Evolutionary conservation across 805 yeast genomes (phyloP), one percentile per base, ranked within the genome.

Genomic region (Debaryomyces castellii): DNA sequence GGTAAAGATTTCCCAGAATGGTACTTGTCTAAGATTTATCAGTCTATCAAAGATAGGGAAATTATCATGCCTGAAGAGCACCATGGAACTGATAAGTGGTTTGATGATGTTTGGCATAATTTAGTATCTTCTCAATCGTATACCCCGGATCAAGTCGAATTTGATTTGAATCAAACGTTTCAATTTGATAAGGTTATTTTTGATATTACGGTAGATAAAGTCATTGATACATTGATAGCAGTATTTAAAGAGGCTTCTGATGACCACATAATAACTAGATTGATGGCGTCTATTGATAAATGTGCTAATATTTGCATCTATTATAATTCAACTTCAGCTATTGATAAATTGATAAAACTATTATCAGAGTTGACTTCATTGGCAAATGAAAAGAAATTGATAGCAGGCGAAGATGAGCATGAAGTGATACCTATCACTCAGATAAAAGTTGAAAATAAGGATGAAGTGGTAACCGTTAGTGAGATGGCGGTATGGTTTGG

Each of bases 51-150:
- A 49, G 88, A 85, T 45, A 80, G 86, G 43, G 99, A 94, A 64
- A 94, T 94, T 51, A 89, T 94, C 40, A 88, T 95, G 91, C 98
- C 99, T 0, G 98, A 94, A 58, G 99, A 94, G 58, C 97, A 92
- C 55, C 95, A 89, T 60, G 94, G 92, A 12, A 88, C 90, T 9
- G 87, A 89, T 17, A 89, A 87, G 60, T 86, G 96, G 83, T 92
- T 91, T 64, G 97, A 91, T 59, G 92, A 87, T 58, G 74, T 71
- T 24, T 87, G 96, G 96, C 83, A 84, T 53, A 82, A 85, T 47
- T 62, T 87, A 49, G 78, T 87, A 36, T 74, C 79, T 1, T 79
- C 74, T 48, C 71, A 53, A 30, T 49, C 67, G 68, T 17, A 62
- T 67, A 60, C 63, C 39, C 59, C 62, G 4, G 47, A 51, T 10